These are phyloP conservation scores for Delonix regia DNA, from an alignment of 306 rosid genomes.

Conservation along the genomic window DNA sequence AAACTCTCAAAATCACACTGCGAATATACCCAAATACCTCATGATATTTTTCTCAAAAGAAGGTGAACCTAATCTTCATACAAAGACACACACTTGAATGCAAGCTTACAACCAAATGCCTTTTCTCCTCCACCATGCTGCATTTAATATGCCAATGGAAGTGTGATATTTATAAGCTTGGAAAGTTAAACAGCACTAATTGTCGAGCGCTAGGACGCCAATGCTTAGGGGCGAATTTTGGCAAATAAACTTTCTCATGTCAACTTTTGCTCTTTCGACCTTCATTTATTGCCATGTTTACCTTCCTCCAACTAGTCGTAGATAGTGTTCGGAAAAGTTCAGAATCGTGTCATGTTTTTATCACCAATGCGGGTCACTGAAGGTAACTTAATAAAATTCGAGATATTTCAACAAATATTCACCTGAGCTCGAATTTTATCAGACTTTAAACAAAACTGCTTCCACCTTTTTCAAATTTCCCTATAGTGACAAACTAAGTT, in stretches of 20 bases:
- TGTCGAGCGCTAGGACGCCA: neutral
- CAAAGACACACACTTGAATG: neutral
- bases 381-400: no score
- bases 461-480: no score
- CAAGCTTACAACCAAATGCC: neutral
- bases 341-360: neutral
- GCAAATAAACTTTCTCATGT: neutral
- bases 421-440: no score
- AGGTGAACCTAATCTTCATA: no score
- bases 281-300: no score
- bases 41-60: no score
- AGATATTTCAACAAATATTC: no score
- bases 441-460: no score
- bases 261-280: neutral
- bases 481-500: no score
- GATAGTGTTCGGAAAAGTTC: neutral
- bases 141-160: neutral
- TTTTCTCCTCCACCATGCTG: neutral
- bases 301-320: neutral
- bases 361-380: no score
- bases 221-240: neutral
- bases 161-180: neutral
- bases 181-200: neutral
- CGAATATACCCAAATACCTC: no score
- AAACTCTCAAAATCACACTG: neutral